These are phyloP conservation scores for Digitaria exilis DNA, from an alignment of 202 grass and related monocot species.

Conservation along the genomic window DNA sequence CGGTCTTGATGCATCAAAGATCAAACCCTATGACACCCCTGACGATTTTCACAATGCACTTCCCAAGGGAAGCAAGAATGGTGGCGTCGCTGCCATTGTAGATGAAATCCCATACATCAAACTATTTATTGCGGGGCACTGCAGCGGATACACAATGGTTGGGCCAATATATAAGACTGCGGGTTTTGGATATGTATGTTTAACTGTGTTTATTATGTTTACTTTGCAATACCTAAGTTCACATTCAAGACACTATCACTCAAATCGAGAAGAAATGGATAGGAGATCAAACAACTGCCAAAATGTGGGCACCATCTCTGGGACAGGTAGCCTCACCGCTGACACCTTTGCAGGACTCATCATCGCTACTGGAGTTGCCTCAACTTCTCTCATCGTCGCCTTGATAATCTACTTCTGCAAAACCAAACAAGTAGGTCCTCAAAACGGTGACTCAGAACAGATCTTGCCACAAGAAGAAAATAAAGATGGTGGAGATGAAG, in stretches of 20 bases:
- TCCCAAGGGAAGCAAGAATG: slow-evolving; percentile 48
- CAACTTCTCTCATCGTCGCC: slow-evolving; percentile 7
- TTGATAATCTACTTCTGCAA: slow-evolving; percentile 16
- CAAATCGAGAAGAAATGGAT: slow-evolving; percentile 68
- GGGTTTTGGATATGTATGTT: slow-evolving; percentile 42
- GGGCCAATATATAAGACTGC: slow-evolving; percentile 42
- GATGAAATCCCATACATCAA: slow-evolving; percentile 55
- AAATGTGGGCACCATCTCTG: slow-evolving; percentile 22
- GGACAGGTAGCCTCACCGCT: slow-evolving; percentile 41
- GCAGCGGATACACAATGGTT: slow-evolving; percentile 47
- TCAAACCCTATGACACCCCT: slow-evolving; percentile 14
- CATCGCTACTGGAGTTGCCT: slow-evolving; percentile 38
- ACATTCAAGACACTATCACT: slow-evolving; percentile 30
- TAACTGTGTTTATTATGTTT: background rate
- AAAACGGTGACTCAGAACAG: background rate
- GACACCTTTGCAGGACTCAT: slow-evolving; percentile 46
- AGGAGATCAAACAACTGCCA: slow-evolving; percentile 27
- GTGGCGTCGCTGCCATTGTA: slow-evolving; percentile 48
- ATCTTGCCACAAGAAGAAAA: slow-evolving; percentile 3
- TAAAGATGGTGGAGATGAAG: background rate
- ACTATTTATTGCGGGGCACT: slow-evolving; percentile 42
- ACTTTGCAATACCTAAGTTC: background rate
- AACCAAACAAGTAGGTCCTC: background rate
- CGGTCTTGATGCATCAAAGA: slow-evolving; percentile 39
- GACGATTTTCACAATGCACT: slow-evolving; percentile 37